phyloP scores from a whole-genome alignment of 176 grass and related monocot species.

The Areca catechu region DNA sequence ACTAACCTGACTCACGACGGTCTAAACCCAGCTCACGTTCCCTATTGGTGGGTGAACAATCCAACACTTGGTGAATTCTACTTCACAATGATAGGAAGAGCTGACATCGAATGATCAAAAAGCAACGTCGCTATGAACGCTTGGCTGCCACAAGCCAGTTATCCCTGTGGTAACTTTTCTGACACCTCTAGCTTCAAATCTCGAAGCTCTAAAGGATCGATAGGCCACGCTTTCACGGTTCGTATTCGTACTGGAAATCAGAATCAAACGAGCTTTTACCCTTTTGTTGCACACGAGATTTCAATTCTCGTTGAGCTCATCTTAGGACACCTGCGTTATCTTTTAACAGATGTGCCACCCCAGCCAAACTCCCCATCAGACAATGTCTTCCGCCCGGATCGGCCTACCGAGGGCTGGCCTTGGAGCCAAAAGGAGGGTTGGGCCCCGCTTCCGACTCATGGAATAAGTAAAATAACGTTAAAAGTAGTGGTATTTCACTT shows the following conservation, averaged over 20 bases:
- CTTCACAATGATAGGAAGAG: too few relatives aligned
- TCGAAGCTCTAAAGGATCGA: constrained; percentile 60
- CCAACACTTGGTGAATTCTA: too few relatives aligned
- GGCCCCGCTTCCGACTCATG: constrained; percentile 20
- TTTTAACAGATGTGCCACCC: constrained; percentile 54
- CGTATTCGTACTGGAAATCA: constrained; percentile 54
- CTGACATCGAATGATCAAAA: too few relatives aligned
- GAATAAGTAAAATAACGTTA: constrained; percentile 58
- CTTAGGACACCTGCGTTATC: constrained; percentile 58
- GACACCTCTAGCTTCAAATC: constrained; percentile 48
- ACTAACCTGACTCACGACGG: too few relatives aligned
- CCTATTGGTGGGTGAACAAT: too few relatives aligned
- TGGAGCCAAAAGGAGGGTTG: constrained; percentile 13
- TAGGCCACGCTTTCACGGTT: constrained; percentile 65
- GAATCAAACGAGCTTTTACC: constrained; percentile 69
- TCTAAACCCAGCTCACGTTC: too few relatives aligned
- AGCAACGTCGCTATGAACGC: too few relatives aligned
- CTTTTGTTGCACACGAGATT: constrained; percentile 71
- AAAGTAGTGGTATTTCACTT: constrained; percentile 58
- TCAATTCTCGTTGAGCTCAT: constrained; percentile 60
- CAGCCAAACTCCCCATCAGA: constrained; percentile 43
- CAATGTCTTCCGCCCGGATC: constrained; percentile 17
- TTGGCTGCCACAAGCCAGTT: constrained; percentile 35
- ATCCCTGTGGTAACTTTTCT: constrained; percentile 36
- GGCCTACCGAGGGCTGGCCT: background rate